Base-by-base conservation (phyloP, 2,329 filamentous ascomycete genomes). In the Leptosphaerulina australis region DNA sequence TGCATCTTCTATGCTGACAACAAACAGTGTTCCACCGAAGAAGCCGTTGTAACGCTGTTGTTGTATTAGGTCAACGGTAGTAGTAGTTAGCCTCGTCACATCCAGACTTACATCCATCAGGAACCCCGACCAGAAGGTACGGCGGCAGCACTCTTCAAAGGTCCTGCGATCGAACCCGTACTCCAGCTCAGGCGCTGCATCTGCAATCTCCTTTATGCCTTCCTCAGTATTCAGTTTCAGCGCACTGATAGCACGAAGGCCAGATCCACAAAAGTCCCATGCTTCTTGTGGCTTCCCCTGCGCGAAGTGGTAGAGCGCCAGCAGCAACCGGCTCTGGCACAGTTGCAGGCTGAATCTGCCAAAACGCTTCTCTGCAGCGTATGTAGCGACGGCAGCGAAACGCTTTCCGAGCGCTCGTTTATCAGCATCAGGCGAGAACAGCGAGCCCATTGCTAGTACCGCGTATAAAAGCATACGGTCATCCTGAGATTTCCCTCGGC, bases 101-200 rank as follows among this genome's bases (percentile, higher is more conserved):
- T 63, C 63, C 56, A 63, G 58, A 74, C 78, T 76, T 70, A 81
- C 79, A 71, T 91, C 88, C 68, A 88, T 80, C 59, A 90, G 74
- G 59, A 86, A 88, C 41, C 84, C 81, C 21, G 84, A 83, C 87
- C 87, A 91, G 63, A 90, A 87, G 0, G 86, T 90, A 47, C 88
- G 79, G 56, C 87, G 80, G 52, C 84, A 80, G 60, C 85, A 86
- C 70, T 91, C 88, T 18, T 81, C 79, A 58, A 86, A 81, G 22
- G 81, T 83, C 39, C 72, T 71, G 49, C 77, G 79, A 58, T 80
- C 82, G 56, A 88, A 76, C 15, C 79, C 82, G 62, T 83, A 85
- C 4, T 83, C 83, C 44, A 78, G 81, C 0, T 64, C 62, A n/a
- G 71, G 63, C 11, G 72, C 72, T 39, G 81, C 79, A 71, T 81